Base-by-base conservation (phyloP, 495 filamentous ascomycete genomes). In the Hypomontagnella monticulosa region DNA sequence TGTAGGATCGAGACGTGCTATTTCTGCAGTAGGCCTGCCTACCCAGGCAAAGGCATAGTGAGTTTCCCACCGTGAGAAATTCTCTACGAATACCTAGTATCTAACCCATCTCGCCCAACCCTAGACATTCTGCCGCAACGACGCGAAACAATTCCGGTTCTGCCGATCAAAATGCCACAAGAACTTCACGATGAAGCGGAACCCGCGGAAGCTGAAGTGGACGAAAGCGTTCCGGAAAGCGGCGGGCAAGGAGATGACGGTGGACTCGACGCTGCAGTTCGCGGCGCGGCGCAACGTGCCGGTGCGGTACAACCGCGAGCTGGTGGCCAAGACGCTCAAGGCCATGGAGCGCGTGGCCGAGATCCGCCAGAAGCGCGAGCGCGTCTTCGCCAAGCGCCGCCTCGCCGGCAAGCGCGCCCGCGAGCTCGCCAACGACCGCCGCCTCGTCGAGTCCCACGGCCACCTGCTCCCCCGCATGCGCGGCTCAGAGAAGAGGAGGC, bases 101-200 rank as follows among this genome's bases (percentile, higher is more conserved):
- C 63, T 55, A 60, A 55, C 56, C 4, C 1, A 9, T 1, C 2
- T 23, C 19, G 8, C 9, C 9, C 4, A n/a, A 33, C 10, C 14
- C 11, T 33, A 69, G 66, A 69, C 44, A 10, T 69, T 69, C 73
- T 87, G 91, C 59, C 86, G 89, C 61, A 69, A 69, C 50, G 66
- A 69, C 32, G 66, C 59, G 66, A 78, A 69, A 23, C 37, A 67
- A 37, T 67, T 66, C 52, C 63, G 55, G 4, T 60, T 59, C 56
- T 64, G 48, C 57, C 63, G 92, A 41, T 88, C 83, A 61, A 97
- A 97, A 84, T 97, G 93, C 83, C 92, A 96, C 79, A 92, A 93
- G 81, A 96, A 96, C 83, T 97, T 97, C 87, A 97, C 97, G 81
- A 97, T 96, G 92, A 97, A 97, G 88, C 88, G 95, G 15, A 88